Conservation (phyloP, 2,329 filamentous ascomycete species). For the Microcyclosporella mali region DNA sequence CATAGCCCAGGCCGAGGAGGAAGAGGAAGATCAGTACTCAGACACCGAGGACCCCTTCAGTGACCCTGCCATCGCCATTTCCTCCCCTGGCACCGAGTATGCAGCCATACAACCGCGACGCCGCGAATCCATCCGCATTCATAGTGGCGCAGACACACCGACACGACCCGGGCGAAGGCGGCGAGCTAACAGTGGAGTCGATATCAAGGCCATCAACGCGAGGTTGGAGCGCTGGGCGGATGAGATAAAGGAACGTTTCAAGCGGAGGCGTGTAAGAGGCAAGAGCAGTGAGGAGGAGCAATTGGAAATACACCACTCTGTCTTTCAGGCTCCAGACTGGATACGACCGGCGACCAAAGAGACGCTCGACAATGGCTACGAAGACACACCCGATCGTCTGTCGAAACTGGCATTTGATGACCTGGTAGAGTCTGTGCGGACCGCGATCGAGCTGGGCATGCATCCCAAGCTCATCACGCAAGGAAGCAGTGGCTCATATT, state of each 20-base stretch:
- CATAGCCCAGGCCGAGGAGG: conserved; percentile 48
- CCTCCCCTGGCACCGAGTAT: conserved; percentile 34
- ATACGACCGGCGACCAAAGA: conserved; percentile 73
- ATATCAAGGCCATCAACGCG: conserved; percentile 97
- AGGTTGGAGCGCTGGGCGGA: conserved; percentile 93
- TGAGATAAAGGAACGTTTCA: conserved; percentile 96
- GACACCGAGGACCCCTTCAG: conserved; percentile 35
- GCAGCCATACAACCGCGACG: conserved; percentile 43
- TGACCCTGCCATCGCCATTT: conserved; percentile 28
- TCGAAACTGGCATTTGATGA: conserved; percentile 77
- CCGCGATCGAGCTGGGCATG: conserved; percentile 81
- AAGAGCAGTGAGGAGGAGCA: conserved; percentile 72
- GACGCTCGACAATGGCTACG: conserved; percentile 55
- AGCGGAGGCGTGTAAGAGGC: conserved; percentile 70
- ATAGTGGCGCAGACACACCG: conserved; percentile 30
- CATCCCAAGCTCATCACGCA: conserved; percentile 96
- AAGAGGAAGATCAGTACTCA: conserved; percentile 38
- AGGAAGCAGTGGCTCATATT: conserved; percentile 96
- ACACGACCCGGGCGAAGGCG: conserved; percentile 41
- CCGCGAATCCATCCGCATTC: conserved; percentile 40
- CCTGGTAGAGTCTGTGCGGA: conserved; percentile 80
- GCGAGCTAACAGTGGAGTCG: conserved; percentile 80
- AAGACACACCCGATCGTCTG: conserved; percentile 51
- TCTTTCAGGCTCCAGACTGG: conserved; percentile 89
- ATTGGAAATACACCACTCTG: conserved; percentile 92